These are phyloP conservation scores for Bolboschoenoplectus hybrid DNA, from an alignment of 202 grass and related monocot species.

Conservation along the genomic window DNA sequence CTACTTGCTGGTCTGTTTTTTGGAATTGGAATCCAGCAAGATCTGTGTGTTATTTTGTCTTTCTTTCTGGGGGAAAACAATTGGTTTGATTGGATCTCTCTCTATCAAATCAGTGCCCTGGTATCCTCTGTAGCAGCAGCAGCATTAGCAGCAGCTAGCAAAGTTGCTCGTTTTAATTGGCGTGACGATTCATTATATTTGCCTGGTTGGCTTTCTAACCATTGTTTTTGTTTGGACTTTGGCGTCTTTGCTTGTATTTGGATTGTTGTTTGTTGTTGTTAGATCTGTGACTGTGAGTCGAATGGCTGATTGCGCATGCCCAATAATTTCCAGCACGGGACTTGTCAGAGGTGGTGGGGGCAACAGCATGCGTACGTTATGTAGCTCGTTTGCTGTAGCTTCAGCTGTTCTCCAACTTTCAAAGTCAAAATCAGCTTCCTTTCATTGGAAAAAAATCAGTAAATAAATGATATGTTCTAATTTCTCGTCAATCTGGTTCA, in stretches of 20 bases:
- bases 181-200: neutral
- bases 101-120: conserved; percentile 8
- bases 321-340: conserved; percentile 35
- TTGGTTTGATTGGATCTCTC: conserved; percentile 12
- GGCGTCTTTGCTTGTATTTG: neutral
- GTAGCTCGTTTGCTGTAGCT: neutral
- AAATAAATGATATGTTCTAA: neutral
- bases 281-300: neutral
- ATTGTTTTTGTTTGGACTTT: conserved; percentile 1
- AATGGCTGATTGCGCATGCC: conserved; percentile 29
- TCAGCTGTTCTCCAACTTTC: neutral
- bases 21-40: conserved; percentile 17
- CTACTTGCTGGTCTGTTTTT: conserved; percentile 25
- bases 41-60: conserved; percentile 10
- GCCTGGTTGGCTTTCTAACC: conserved; percentile 17
- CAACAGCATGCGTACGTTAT: neutral
- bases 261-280: neutral
- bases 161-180: neutral
- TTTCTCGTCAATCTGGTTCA: no score
- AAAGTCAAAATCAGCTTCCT: neutral
- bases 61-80: neutral
- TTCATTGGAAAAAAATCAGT: neutral
- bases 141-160: neutral
- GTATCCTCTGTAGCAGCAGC: conserved; percentile 28
- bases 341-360: conserved; percentile 31